Evolutionary conservation across 2,329 filamentous ascomycete species (phyloP), one percentile per base, ranked within the genome.

Genomic region (Monosporascus ibericus): DNA sequence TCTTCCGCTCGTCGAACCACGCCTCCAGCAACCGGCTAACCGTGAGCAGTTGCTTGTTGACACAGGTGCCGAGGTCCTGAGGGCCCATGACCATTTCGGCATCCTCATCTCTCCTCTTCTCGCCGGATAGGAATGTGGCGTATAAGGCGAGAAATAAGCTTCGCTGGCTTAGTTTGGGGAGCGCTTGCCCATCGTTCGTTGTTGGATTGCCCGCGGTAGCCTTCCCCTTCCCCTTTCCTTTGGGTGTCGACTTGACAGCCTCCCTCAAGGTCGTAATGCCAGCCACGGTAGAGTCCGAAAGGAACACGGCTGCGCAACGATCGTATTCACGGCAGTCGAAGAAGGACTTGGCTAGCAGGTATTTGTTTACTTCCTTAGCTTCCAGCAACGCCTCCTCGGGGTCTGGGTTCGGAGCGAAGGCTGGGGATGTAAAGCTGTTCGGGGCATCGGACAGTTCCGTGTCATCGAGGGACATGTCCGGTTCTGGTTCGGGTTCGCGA

Each of bases 251-350:
- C 25, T 66, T 70, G 7, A 73, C n/a, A n/a, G 42, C 69, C 7
- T 71, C 67, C 48, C 72, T 74, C 6, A 84, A 71, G 34, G 75
- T 71, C 5, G 88, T 70, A 44, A 89, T 76, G 55, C 84, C 81
- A 30, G 86, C 80, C n/a, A 90, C 79, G 36, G 89, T 77, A n/a
- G 85, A 81, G 57, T 90, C 82, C n/a, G 90, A 89, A 2, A 95
- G 77, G 65, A 95, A 95, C 39, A 95, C 87, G 49, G 90, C 88
- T 30, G 92, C 88, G 68, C 92, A 96, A 58, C 94, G 88, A 66
- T 97, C 92, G 64, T 87, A 97, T 68, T 99, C 94, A 60, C 90
- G 87, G 62, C 91, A 96, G 70, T 97, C 92, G 67, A 97, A 97
- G 60, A 95, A 87, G 0, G 92, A 88, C 69, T 96, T 96, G 50